A percentile compares a stretch with the other conserved stretches of the same genome.
Conservation (phyloP, 208 protist species). For the Trypanosoma conorhini region DNA sequence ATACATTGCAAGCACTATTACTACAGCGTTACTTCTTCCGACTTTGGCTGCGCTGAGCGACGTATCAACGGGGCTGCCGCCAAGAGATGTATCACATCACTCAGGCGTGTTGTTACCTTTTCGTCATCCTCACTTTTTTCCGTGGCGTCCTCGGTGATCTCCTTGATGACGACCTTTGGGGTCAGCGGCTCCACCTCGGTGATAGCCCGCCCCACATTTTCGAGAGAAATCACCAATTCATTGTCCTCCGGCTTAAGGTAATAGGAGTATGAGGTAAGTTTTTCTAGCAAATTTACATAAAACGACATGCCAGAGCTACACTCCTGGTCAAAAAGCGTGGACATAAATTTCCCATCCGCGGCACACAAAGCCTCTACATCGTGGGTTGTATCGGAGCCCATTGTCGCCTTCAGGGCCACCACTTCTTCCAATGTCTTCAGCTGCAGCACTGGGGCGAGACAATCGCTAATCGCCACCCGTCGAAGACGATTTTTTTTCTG, state of each 20-base stretch:
- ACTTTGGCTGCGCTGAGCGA: slow-evolving; percentile 30
- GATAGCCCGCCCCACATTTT: slow-evolving; percentile 50
- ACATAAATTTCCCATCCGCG: slow-evolving; percentile 60
- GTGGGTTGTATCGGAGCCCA: slow-evolving; percentile 66
- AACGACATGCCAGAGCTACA: slow-evolving; percentile 50
- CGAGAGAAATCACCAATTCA: slow-evolving; percentile 45
- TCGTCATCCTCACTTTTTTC: not conserved
- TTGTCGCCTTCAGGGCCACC: slow-evolving; percentile 40
- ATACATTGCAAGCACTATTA: slow-evolving; percentile 20
- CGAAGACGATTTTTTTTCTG: slow-evolving; percentile 66
- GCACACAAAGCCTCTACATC: slow-evolving; percentile 45
- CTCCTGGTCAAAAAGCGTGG: slow-evolving; percentile 72
- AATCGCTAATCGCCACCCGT: slow-evolving; percentile 63
- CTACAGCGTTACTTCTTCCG: slow-evolving; percentile 31
- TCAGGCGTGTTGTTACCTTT: slow-evolving; percentile 37
- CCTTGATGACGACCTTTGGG: slow-evolving; percentile 61
- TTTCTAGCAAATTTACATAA: slow-evolving; percentile 53
- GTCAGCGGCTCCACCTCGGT: slow-evolving; percentile 64
- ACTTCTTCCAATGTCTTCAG: slow-evolving; percentile 58
- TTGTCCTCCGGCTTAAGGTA: slow-evolving; percentile 24
- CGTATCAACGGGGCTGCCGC: slow-evolving; percentile 60
- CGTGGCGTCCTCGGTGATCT: slow-evolving; percentile 61
- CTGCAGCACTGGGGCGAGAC: slow-evolving; percentile 61
- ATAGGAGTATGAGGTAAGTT: slow-evolving; percentile 40
- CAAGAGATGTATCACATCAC: slow-evolving; percentile 62